A percentile compares a stretch with the other conserved stretches of the same genome.
Conservation (phyloP, 2,329 filamentous ascomycete genomes). For the Talaromyces marneffei region DNA sequence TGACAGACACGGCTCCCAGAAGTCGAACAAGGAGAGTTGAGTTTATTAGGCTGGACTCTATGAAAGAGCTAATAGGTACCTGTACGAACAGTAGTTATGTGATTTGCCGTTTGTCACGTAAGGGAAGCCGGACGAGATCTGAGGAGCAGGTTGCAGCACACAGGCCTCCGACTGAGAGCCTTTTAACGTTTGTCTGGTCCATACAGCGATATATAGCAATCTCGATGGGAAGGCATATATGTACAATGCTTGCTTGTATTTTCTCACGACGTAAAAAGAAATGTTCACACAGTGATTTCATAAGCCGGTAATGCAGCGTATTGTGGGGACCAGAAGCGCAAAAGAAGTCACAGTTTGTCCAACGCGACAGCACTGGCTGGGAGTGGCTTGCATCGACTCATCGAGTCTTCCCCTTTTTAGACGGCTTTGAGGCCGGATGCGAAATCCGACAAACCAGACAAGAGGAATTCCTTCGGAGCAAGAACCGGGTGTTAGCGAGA, state of each 20-base stretch:
- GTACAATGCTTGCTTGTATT: not conserved
- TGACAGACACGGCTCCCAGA: not conserved
- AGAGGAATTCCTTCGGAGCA: not conserved
- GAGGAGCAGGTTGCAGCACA: not conserved
- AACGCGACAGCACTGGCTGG: not conserved
- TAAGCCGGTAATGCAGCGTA: not conserved
- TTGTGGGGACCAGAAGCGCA: constrained; percentile 2
- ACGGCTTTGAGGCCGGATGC: not conserved
- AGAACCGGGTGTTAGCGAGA: not conserved
- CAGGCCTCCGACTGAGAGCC: constrained; percentile 3
- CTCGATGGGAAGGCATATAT: not conserved
- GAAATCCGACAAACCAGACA: constrained; percentile 7
- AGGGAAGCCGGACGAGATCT: not conserved
- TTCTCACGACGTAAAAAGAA: not conserved
- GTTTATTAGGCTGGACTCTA: not conserved
- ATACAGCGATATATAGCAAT: not conserved
- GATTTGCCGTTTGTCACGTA: not conserved
- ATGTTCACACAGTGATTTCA: not conserved
- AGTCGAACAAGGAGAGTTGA: not conserved
- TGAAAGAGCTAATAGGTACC: not conserved
- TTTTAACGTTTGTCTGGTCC: not conserved
- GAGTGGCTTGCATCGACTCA: not conserved
- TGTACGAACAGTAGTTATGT: not conserved
- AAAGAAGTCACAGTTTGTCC: not conserved
- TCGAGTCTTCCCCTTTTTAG: not conserved